phyloP scores from a whole-genome alignment of 2,329 filamentous ascomycete genomes.

The Fusarium sp. region DNA sequence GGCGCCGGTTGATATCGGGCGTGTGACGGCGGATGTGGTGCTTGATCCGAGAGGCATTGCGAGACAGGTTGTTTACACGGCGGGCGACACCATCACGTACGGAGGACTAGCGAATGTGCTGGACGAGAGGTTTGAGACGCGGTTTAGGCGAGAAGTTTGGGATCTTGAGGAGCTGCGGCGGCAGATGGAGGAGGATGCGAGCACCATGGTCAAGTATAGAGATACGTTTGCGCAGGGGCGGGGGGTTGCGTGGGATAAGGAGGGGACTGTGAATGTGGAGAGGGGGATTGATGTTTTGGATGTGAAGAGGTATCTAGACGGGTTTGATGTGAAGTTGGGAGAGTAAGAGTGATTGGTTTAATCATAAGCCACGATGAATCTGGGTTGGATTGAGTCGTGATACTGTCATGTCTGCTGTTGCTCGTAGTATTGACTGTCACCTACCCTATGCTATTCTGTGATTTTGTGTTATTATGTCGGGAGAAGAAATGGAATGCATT shows the following conservation, averaged over 20 bases:
- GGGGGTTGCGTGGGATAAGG: conserved; percentile 69
- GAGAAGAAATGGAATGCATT: too few relatives aligned
- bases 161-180: conserved; percentile 55
- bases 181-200: conserved; percentile 60
- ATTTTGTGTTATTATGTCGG: not conserved
- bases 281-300: conserved; percentile 58
- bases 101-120: conserved; percentile 63
- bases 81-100: conserved; percentile 72
- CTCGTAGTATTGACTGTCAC: not conserved
- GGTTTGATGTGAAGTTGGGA: conserved; percentile 33
- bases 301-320: conserved; percentile 54
- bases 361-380: not conserved
- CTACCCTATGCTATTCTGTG: not conserved
- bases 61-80: conserved; percentile 65
- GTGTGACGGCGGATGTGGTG: conserved; percentile 66
- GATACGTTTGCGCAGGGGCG: conserved; percentile 68
- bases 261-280: conserved; percentile 63
- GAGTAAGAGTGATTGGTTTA: conserved; percentile 7
- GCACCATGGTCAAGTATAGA: conserved; percentile 68
- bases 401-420: not conserved
- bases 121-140: conserved; percentile 52
- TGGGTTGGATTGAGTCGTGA: not conserved
- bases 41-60: conserved; percentile 52
- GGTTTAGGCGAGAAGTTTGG: conserved; percentile 63
- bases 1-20: conserved; percentile 71